Evolutionary conservation across 306 rosid genomes (phyloP), one percentile per base, ranked within the genome.

Genomic region (Dalbergia cochinchinensis): DNA sequence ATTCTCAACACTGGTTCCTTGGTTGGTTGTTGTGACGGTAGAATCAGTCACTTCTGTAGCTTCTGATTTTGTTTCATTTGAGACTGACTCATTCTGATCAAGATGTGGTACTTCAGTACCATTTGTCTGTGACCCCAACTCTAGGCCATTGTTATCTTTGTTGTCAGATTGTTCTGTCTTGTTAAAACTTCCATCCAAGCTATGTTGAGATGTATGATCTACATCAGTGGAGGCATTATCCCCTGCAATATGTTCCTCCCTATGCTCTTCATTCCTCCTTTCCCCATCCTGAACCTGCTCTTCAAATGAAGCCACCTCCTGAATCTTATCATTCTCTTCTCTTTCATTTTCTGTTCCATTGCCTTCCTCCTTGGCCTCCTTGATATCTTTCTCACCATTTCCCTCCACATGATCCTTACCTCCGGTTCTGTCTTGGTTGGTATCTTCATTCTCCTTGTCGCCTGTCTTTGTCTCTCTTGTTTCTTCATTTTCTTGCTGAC

Each of bases 181-280:
- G 59, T 74, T 80, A 12, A 78, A 67, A 55, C 76, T 84, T 73
- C 71, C 82, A 19, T 74, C 60, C 9, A 70, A 41, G 55, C 35
- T 37, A 51, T 78, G 77, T 66, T 81, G 92, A 60, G 69, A 76
- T 61, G 85, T 88, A 35, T 86, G 83, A 44, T 47, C 87, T 16
- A 87, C 87, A 47, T 85, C 91, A 76, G 84, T 92, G 48, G 92
- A 85, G 62, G 91, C 90, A 85, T 87, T 85, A 66, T 90, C 92
- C 19, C 82, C 89, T 65, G 80, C 82, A 87, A 86, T 78, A 19
- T 83, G 64, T 69, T 86, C 85, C 83, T 89, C 91, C 75, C 87
- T 82, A 9, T 83, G 70, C 60, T 83, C 84, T 18, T 82, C 87
- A 42, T 39, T 84, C 63, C 63, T 85, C 74, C 20, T 74, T 48